Evolutionary conservation across 2,329 filamentous ascomycete species (phyloP), one percentile per base, ranked within the genome.

Genomic region (Fusarium verticillioides): DNA sequence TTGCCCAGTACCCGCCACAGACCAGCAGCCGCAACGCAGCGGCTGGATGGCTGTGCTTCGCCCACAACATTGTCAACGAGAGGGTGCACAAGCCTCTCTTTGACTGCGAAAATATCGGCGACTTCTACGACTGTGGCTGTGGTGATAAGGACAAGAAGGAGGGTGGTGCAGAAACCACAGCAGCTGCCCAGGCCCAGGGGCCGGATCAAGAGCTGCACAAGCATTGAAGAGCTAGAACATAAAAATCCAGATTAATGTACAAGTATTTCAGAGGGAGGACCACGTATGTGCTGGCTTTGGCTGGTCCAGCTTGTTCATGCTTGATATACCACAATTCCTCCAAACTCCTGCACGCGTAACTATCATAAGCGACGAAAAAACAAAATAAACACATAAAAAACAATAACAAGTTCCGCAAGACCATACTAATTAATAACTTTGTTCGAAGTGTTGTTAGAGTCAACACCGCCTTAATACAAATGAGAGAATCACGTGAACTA

Each of bases 111-210:
- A 88, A 90, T 36, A 91, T 93, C 77, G 90, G 90, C 21, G 91
- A 93, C 76, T 91, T 91, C 78, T 93, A 93, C 81, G 91, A 93
- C 78, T 93, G 91, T 77, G 91, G 91, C 1, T 93, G 91, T 77
- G 91, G 89, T 19, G 91, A 92, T n/a, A 89, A 91, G 68, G 85
- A 86, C 23, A 85, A 85, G 76, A 84, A 86, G 71, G 78, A 78
- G 65, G 77, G 78, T 44, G 30, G 49, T 57, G 32, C 30, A 36
- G 32, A 49, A 26, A 49, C 56, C 21, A 62, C 53, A 71, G 53
- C 80, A 72, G 66, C 63, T 65, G 66, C 64, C 16, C 64, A 71
- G 57, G 65, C 56, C 7, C 66, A 73, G 46, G 64, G 65, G 32
- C 60, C 71, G 16, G 74, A 72, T 16, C 66, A 63, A 11, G 52